phyloP scores from a whole-genome alignment of 1,139 yeast species.

The Sugiyamaella neomexicana region DNA sequence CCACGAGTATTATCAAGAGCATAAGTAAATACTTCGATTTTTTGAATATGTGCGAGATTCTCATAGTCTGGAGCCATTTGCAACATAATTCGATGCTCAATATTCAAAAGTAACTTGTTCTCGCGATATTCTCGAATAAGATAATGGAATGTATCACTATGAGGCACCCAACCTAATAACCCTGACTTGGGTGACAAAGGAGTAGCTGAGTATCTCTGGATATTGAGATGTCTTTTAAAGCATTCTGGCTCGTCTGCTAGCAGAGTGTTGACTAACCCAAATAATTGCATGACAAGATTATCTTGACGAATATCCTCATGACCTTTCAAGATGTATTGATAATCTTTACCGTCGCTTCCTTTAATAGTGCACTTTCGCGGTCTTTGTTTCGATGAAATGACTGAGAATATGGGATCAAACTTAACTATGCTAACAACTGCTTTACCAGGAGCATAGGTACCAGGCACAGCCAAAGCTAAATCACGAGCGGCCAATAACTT shows the following conservation, averaged over 20 bases:
- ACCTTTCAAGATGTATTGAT: slow-evolving; percentile 81
- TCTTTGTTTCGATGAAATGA: slow-evolving; percentile 94
- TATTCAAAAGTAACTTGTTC: slow-evolving; percentile 81
- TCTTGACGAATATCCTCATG: slow-evolving; percentile 99
- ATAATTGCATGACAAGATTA: slow-evolving; percentile 94
- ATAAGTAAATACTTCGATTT: slow-evolving; percentile 94
- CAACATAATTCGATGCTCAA: slow-evolving; percentile 92
- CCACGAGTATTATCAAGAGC: slow-evolving; percentile 96
- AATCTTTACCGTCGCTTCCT: slow-evolving; percentile 92
- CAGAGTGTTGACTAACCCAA: slow-evolving; percentile 90
- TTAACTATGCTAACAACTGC: slow-evolving; percentile 69
- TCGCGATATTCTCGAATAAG: slow-evolving; percentile 91
- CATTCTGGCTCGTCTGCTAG: slow-evolving; percentile 91
- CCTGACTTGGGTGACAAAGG: slow-evolving; percentile 99
- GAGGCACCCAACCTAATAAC: slow-evolving; percentile 93
- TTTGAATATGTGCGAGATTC: slow-evolving; percentile 79
- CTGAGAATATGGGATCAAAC: slow-evolving; percentile 81
- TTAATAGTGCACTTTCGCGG: slow-evolving; percentile 78
- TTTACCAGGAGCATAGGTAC: slow-evolving; percentile 84
- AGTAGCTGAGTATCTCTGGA: slow-evolving; percentile 87
- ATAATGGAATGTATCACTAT: slow-evolving; percentile 94
- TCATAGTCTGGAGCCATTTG: slow-evolving; percentile 99
- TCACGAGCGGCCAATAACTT: slow-evolving; percentile 75
- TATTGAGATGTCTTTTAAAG: slow-evolving; percentile 91
- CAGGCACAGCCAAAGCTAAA: slow-evolving; percentile 89